Base-by-base conservation (phyloP, 164 flowering plant species). In the Liquidambar formosana region DNA sequence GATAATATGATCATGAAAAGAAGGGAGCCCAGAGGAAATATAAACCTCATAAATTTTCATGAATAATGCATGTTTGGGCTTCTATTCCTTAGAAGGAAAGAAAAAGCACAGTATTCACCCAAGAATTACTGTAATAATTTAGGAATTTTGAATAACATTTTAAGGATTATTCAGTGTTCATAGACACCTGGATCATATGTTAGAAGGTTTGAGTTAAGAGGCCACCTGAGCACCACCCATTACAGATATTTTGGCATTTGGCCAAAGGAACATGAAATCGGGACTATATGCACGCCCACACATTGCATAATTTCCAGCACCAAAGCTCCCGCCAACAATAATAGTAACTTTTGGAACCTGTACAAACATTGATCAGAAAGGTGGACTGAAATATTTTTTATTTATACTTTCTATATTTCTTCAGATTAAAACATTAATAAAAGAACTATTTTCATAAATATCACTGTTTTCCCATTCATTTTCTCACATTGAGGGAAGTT, bases 251-350 rank as follows among this genome's bases (percentile, higher is more conserved):
- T 89, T 85, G 27, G 99, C 93, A 76, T 89, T 90, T 22, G 99
- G 98, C 99, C 99, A 96, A 54, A 90, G 80, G 83, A 91, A 96
- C 87, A 96, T 79, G 78, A 96, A 96, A 80, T 89, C 72, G 43
- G 99, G 99, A 80, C 93, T 93, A 69, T 90, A 93, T 58, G 99
- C 98, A 71, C 99, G 98, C 19, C 98, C 97, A 72, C 99, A 96
- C 98, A 96, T 96, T 61, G 98, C 99, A 81, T 93, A 96, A 61
- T 93, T 93, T 72, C 99, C 98, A 73, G 98, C 98, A 71, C 98
- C 99, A 77, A 96, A 96, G 86, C 99, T 93, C 83, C 98, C 98
- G 59, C 99, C 99, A 68, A 93, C 81, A 41, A 93, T 76, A 18
- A 96, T 73, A 2, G 97, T 96, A 73, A 96, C 77, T 80, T 93